These are phyloP conservation scores for Aspergillus nanangensis DNA, from an alignment of 495 filamentous ascomycete genomes.

Conservation along the genomic window DNA sequence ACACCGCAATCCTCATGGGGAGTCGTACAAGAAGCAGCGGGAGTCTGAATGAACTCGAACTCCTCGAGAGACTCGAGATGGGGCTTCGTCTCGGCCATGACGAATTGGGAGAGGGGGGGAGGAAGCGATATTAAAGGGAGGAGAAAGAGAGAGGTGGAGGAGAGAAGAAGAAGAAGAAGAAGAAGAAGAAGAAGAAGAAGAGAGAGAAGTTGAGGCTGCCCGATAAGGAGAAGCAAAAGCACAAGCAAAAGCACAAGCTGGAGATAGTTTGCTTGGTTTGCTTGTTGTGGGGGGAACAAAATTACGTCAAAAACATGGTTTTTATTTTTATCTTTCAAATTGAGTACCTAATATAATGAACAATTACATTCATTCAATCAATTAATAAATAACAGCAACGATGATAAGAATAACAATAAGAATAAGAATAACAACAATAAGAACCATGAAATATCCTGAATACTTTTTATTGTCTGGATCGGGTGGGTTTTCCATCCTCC, in stretches of 20 bases:
- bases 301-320: too few species aligned
- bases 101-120: constrained; percentile 14
- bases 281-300: not conserved
- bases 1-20: constrained; percentile 51
- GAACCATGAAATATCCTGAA: too few species aligned
- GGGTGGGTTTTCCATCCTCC: too few species aligned
- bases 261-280: not conserved
- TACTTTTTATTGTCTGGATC: too few species aligned
- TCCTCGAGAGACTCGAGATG: constrained; percentile 54
- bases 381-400: not conserved
- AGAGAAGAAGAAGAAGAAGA: constrained; percentile 19
- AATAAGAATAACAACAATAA: not conserved
- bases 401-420: not conserved
- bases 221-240: constrained; percentile 20
- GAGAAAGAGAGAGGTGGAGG: constrained; percentile 15
- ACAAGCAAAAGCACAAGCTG: constrained; percentile 6
- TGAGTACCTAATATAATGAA: too few species aligned
- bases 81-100: constrained; percentile 40
- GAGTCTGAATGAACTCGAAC: constrained; percentile 66
- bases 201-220: not conserved
- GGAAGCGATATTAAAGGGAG: constrained; percentile 2
- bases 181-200: constrained; percentile 17
- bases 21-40: constrained; percentile 45
- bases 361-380: not conserved
- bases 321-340: too few species aligned